phyloP scores from a whole-genome alignment of 78 protist genomes.

The Dictyostelium intermedium region DNA sequence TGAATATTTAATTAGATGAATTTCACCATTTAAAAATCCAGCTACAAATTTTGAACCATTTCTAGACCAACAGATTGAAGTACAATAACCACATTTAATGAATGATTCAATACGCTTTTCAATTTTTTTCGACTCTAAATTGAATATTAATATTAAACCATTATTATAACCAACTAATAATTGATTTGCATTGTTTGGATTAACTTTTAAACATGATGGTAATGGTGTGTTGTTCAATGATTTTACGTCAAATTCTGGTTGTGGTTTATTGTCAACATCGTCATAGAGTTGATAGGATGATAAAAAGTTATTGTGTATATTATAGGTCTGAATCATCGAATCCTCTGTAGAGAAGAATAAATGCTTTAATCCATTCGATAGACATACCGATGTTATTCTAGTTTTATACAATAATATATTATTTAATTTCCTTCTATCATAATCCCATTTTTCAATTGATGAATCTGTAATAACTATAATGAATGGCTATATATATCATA shows the following conservation, averaged over 20 bases:
- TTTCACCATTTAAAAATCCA: slow-evolving; percentile 46
- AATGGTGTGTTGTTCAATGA: background rate
- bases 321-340: slow-evolving; percentile 30
- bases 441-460: slow-evolving; percentile 63
- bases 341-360: slow-evolving; percentile 33
- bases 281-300: slow-evolving; percentile 18
- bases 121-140: background rate
- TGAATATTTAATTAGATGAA: slow-evolving; percentile 6
- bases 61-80: slow-evolving; percentile 44
- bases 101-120: slow-evolving; percentile 15
- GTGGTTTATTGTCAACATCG: background rate
- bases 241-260: background rate
- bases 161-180: slow-evolving; percentile 42
- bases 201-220: slow-evolving; percentile 31
- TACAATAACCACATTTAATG: background rate
- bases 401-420: slow-evolving; percentile 8
- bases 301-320: slow-evolving; percentile 13
- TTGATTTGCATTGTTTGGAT: slow-evolving; percentile 24
- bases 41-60: slow-evolving; percentile 40
- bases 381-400: slow-evolving; percentile 46
- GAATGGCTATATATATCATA: slow-evolving; percentile 7
- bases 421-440: background rate
- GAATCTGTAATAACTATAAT: slow-evolving; percentile 26
- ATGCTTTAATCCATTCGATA: background rate
- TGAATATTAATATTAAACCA: slow-evolving; percentile 25